These are phyloP conservation scores for Letharia lupina DNA, from an alignment of 495 filamentous ascomycete species.

Conservation along the genomic window DNA sequence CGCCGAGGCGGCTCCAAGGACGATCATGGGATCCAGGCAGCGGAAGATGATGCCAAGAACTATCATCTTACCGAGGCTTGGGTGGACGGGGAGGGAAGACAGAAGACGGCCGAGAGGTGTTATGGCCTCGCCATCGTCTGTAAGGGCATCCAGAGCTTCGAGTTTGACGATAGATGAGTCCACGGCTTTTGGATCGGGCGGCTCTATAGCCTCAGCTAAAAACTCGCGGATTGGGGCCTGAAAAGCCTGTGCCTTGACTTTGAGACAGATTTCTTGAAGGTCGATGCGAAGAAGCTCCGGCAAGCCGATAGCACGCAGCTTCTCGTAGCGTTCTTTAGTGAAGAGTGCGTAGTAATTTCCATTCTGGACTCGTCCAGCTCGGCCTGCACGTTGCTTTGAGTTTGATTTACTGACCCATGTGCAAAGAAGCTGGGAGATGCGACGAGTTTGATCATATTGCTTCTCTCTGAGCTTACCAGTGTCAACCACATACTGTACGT, in stretches of 20 bases:
- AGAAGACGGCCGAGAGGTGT: constrained; percentile 47
- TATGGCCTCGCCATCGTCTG: constrained; percentile 38
- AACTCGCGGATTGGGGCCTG: constrained; percentile 39
- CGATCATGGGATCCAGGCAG: constrained; percentile 52
- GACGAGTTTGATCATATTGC: constrained; percentile 39
- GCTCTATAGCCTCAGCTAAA: constrained; percentile 44
- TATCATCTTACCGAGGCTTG: constrained; percentile 49
- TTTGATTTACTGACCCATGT: constrained; percentile 50
- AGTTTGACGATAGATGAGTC: constrained; percentile 40
- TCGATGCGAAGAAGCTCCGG: constrained; percentile 44
- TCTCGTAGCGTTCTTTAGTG: constrained; percentile 40
- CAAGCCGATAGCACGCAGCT: constrained; percentile 37
- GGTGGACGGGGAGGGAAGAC: constrained; percentile 40
- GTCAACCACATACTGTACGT: constrained; percentile 51
- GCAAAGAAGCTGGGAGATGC: constrained; percentile 39
- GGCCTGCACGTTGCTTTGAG: constrained; percentile 47
- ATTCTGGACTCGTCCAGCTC: constrained; percentile 50
- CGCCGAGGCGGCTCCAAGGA: constrained; percentile 38
- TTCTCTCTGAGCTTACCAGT: constrained; percentile 46
- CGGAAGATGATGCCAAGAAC: constrained; percentile 51
- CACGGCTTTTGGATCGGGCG: constrained; percentile 39
- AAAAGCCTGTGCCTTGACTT: constrained; percentile 41
- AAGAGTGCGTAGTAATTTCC: constrained; percentile 53
- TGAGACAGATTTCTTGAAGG: constrained; percentile 43
- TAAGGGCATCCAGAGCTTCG: constrained; percentile 40